These are phyloP conservation scores for thale cress (Arabidopsis thaliana) DNA, from an alignment of 345 rosid species.

Conservation along the genomic window TAIR10.1 NC_003076.8:24626001-24626500, in stretches of 20 bases:
- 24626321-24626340: conserved; percentile 11
- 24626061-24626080: conserved; percentile 68
- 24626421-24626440: not conserved
- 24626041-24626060: conserved; percentile 37
- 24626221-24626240: conserved; percentile 80
- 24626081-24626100: conserved; percentile 76
- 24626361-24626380: conserved; percentile 1
- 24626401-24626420: not conserved
- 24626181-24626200: conserved; percentile 58
- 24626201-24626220: conserved; percentile 69
- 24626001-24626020: not conserved
- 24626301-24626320: conserved; percentile 53
- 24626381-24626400: not conserved
- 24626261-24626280: conserved; percentile 72
- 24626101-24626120: conserved; percentile 67
- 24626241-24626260: conserved; percentile 80
- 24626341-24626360: conserved; percentile 17
- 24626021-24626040: conserved; percentile 15
- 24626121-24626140: conserved; percentile 77
- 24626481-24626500: not conserved
- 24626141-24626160: conserved; percentile 62
- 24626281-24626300: conserved; percentile 61
- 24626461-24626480: not conserved
- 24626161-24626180: conserved; percentile 57
- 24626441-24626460: conserved; percentile 20